These are phyloP conservation scores for Solanum verrucosum DNA, from an alignment of 257 asterid genomes.

Conservation along the genomic window DNA sequence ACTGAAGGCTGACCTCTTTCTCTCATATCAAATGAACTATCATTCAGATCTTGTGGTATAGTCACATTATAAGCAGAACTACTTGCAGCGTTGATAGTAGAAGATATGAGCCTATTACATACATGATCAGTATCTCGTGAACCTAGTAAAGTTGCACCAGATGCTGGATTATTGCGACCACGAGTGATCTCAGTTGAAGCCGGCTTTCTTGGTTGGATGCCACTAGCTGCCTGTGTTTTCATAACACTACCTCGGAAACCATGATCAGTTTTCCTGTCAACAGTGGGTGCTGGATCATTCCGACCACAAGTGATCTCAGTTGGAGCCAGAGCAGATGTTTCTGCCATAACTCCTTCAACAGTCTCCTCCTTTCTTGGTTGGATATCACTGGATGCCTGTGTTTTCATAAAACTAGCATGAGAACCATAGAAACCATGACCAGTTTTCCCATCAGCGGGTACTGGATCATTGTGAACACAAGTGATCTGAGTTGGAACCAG, in stretches of 20 bases:
- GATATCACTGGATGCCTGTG: conserved; percentile 10
- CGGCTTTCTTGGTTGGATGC: conserved; percentile 8
- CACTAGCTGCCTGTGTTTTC: conserved; percentile 13
- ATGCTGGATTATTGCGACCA: conserved; percentile 4
- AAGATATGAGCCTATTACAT: neutral
- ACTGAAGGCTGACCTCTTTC: conserved; percentile 16
- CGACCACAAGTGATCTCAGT: conserved; percentile 6
- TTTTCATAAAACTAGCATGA: conserved; percentile 6
- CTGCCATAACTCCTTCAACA: conserved; percentile 10
- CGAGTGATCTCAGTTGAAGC: conserved; percentile 16
- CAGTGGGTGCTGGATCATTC: neutral
- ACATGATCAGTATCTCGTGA: conserved; percentile 12
- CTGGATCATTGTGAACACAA: neutral
- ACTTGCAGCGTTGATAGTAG: conserved; percentile 9
- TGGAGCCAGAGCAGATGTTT: conserved; percentile 2
- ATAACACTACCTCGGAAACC: conserved; percentile 25
- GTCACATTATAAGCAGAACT: conserved; percentile 19
- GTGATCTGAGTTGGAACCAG: conserved; percentile 15
- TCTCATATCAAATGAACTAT: conserved; percentile 16
- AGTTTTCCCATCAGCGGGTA: conserved; percentile 4
- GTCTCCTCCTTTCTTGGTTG: conserved; percentile 10
- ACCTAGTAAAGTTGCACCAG: conserved; percentile 5
- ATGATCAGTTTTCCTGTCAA: conserved; percentile 43
- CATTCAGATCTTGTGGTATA: conserved; percentile 11
- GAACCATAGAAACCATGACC: conserved; percentile 49